Percentiles rank a stretch among this genome's conserved stretches.
Conservation (phyloP, 2,329 filamentous ascomycete genomes). For the Diplocarpon rosae region DNA sequence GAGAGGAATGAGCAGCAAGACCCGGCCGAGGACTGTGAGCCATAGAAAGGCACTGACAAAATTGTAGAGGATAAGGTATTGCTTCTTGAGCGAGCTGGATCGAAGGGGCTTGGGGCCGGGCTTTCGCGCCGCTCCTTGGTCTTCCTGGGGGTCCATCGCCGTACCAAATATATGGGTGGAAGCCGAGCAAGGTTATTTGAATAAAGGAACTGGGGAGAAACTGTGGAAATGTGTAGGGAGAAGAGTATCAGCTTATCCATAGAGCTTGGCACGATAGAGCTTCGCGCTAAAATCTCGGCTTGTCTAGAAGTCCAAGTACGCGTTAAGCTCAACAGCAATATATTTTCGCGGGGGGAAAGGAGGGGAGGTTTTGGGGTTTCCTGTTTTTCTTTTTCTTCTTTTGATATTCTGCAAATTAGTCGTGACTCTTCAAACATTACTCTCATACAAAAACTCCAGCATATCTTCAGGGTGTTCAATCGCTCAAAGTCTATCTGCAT, state of each 20-base stretch:
- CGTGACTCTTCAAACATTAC: too few relatives aligned
- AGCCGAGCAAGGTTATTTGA: neutral
- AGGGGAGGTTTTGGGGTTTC: too few relatives aligned
- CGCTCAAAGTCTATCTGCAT: too few relatives aligned
- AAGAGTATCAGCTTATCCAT: neutral
- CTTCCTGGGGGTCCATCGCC: conserved; percentile 13
- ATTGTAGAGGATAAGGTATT: conserved; percentile 83
- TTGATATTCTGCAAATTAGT: neutral
- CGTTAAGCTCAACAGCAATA: neutral
- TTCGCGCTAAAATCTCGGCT: neutral
- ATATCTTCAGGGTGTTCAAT: too few relatives aligned
- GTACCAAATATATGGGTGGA: neutral
- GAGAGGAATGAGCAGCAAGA: conserved; percentile 41
- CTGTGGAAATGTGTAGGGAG: neutral
- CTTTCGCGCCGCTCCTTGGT: conserved; percentile 6
- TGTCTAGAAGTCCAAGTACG: neutral
- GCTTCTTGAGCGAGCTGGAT: conserved; percentile 39
- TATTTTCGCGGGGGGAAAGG: too few relatives aligned
- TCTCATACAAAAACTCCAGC: too few relatives aligned
- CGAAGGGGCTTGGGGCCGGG: conserved; percentile 21
- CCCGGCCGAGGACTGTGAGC: conserved; percentile 63
- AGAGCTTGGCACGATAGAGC: neutral
- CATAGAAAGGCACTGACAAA: conserved; percentile 65
- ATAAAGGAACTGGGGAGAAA: too few relatives aligned
- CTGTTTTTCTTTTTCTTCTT: too few relatives aligned